These are phyloP conservation scores for Boletellus ananas DNA, from an alignment of 768 basidiomycete genomes.

Conservation along the genomic window DNA sequence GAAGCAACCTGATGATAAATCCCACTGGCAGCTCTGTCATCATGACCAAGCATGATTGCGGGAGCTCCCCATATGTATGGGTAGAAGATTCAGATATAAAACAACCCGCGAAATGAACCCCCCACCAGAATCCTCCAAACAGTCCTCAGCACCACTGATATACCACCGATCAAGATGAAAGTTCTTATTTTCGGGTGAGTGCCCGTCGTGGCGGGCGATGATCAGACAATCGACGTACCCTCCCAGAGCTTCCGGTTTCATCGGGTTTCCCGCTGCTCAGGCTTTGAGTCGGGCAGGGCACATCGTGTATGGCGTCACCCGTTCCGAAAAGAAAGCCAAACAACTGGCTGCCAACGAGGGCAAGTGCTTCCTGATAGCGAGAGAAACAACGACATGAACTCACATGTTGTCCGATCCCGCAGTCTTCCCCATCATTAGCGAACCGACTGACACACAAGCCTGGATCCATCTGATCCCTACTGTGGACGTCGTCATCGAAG, in stretches of 20 bases:
- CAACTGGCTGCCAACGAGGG: constrained; percentile 27
- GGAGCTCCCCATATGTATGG: not conserved
- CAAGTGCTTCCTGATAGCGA: not conserved
- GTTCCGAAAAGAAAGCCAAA: constrained; percentile 22
- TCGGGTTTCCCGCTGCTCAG: constrained; percentile 30
- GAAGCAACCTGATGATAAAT: too few relatives aligned
- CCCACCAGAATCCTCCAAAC: not conserved
- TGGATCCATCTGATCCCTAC: constrained; percentile 18
- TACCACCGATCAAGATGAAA: constrained; percentile 9
- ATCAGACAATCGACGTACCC: not conserved
- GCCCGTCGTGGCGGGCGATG: not conserved
- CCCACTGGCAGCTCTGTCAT: too few relatives aligned
- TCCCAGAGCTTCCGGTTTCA: constrained; percentile 30
- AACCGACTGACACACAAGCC: constrained; percentile 8
- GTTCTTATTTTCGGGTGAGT: constrained; percentile 16
- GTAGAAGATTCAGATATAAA: not conserved
- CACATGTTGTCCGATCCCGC: too few relatives aligned
- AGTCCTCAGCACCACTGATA: not conserved
- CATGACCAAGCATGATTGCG: not conserved
- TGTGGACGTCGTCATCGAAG: constrained; percentile 21
- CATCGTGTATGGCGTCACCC: constrained; percentile 33
- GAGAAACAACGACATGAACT: not conserved
- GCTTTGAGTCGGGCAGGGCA: constrained; percentile 34
- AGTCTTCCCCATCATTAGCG: constrained; percentile 27
- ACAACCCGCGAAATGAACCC: not conserved